Conservation (phyloP, 78 protist genomes). For the Chrysochromulina parva region DNA sequence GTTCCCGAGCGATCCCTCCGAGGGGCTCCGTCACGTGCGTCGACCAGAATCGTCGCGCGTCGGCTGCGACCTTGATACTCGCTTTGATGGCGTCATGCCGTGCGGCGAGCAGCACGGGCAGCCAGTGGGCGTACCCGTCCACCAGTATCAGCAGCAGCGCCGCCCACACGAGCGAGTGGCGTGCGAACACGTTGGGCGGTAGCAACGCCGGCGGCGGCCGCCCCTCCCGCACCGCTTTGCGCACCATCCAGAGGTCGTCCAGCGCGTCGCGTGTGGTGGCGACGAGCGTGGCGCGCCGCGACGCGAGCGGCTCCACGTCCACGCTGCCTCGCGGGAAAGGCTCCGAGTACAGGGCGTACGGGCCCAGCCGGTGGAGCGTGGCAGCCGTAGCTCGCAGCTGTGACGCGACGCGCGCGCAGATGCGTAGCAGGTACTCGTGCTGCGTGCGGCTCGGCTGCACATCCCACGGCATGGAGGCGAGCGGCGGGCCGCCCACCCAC, state of each 20-base stretch:
- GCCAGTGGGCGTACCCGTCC: too few relatives aligned
- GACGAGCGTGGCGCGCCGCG: too few relatives aligned
- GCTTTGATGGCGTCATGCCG: too few relatives aligned
- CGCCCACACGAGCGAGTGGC: too few relatives aligned
- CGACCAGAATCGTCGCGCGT: background rate
- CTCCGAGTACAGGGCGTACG: background rate
- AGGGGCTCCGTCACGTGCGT: background rate
- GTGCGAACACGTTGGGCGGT: too few relatives aligned
- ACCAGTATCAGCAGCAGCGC: too few relatives aligned
- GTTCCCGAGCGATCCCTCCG: background rate
- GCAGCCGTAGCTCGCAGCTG: too few relatives aligned
- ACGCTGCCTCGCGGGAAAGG: too few relatives aligned
- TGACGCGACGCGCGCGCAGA: background rate
- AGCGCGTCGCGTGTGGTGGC: background rate
- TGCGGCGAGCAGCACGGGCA: too few relatives aligned
- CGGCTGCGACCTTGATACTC: background rate
- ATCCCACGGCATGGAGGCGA: background rate
- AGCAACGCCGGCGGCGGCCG: background rate
- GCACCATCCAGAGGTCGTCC: background rate
- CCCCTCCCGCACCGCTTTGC: background rate
- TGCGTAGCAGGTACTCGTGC: background rate
- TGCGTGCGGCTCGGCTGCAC: background rate
- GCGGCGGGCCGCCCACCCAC: conserved; percentile 13
- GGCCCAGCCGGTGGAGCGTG: background rate
- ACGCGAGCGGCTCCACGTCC: too few relatives aligned